Evolutionary conservation across 345 rosid species (phyloP).

Genomic region (Rhodamnia rubescens): DNA sequence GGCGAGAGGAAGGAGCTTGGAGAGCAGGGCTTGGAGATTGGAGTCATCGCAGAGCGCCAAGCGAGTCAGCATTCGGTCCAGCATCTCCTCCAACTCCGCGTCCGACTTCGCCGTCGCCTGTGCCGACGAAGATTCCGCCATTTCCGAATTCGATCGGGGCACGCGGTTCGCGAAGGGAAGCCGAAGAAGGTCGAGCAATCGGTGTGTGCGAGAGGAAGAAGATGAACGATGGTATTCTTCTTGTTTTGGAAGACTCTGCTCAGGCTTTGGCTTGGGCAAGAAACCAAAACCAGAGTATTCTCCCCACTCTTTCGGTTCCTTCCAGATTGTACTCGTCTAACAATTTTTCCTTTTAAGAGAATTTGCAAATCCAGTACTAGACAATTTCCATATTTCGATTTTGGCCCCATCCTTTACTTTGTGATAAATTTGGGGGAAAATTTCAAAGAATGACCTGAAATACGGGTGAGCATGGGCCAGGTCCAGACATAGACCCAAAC

Average conservation of each 20-base stretch:
- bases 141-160: neutral
- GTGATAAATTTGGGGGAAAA: neutral
- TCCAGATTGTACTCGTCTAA: neutral
- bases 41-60: constrained; percentile 88
- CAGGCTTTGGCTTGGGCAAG: neutral
- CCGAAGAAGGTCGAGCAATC: neutral
- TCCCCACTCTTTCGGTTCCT: neutral
- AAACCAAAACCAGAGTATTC: neutral
- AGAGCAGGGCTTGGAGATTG: constrained; percentile 57
- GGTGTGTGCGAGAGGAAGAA: neutral
- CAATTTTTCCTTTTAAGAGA: neutral
- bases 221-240: neutral
- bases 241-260: neutral
- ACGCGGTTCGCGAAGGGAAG: neutral
- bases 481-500: fast-evolving
- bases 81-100: constrained; percentile 67
- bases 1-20: constrained; percentile 72
- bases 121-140: constrained; percentile 48
- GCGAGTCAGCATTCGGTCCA: constrained; percentile 89
- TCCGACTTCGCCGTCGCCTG: constrained; percentile 37
- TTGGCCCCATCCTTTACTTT: neutral
- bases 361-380: too few relatives aligned
- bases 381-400: neutral
- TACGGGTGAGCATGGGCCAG: too few relatives aligned
- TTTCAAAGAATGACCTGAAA: too few relatives aligned